Conservation (phyloP, 2,329 filamentous ascomycete species). For the Torrubiella hemipterigena region DNA sequence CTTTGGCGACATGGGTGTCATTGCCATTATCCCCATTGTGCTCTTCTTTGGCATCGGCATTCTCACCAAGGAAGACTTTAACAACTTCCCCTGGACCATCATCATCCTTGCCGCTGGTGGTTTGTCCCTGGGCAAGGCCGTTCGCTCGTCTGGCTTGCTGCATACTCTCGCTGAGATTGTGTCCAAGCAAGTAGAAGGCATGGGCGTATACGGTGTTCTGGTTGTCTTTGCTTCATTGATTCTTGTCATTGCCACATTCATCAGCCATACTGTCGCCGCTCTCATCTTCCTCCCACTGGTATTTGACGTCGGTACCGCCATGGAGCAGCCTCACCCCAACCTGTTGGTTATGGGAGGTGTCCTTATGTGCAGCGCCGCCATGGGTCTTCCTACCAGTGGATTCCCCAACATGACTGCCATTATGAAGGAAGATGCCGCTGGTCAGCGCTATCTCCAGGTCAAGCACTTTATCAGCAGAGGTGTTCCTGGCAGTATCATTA, state of each 20-base stretch:
- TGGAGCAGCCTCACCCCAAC: constrained; percentile 88
- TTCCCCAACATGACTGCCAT: constrained; percentile 99
- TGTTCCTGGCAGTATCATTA: constrained; percentile 73
- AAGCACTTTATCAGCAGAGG: constrained; percentile 93
- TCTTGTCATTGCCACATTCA: constrained; percentile 90
- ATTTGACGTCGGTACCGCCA: constrained; percentile 67
- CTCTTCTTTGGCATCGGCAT: constrained; percentile 96
- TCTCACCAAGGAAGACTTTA: constrained; percentile 97
- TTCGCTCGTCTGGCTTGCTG: constrained; percentile 83
- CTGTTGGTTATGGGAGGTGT: constrained; percentile 90
- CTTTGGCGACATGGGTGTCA: constrained; percentile 97
- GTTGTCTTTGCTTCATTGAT: constrained; percentile 78
- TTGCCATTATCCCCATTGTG: constrained; percentile 90
- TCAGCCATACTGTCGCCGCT: constrained; percentile 92
- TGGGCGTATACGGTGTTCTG: constrained; percentile 77
- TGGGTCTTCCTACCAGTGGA: constrained; percentile 89
- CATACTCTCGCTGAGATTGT: constrained; percentile 77
- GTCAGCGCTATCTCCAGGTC: constrained; percentile 82
- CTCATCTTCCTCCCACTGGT: constrained; percentile 90
- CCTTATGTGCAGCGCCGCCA: constrained; percentile 91
- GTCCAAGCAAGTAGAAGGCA: constrained; percentile 57
- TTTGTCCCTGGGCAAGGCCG: constrained; percentile 82
- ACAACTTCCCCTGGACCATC: constrained; percentile 99
- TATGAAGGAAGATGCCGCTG: constrained; percentile 96
- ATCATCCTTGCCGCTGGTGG: constrained; percentile 95